Percentiles rank a stretch among this genome's conserved stretches.
phyloP scores from a whole-genome alignment of 2,329 filamentous ascomycete species.

The Clarireedia monteithiana region DNA sequence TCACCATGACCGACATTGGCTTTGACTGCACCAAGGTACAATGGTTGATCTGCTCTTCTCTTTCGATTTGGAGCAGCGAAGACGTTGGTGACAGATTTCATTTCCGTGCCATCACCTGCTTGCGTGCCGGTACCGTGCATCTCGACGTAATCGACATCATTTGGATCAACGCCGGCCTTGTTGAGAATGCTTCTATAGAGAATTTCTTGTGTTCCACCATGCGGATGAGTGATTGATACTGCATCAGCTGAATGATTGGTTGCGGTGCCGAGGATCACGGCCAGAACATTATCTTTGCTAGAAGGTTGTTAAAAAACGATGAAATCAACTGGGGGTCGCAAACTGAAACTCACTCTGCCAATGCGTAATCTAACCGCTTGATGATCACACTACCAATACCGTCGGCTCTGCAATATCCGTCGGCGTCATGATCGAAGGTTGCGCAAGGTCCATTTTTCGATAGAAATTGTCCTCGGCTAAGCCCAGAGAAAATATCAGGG shows the following conservation, averaged over 20 bases:
- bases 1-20: conserved; percentile 31
- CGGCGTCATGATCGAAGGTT: conserved; percentile 39
- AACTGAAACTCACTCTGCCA: conserved; percentile 22
- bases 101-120: conserved; percentile 75
- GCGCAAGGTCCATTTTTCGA: conserved; percentile 38
- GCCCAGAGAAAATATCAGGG: conserved; percentile 26
- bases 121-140: conserved; percentile 89
- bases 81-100: conserved; percentile 63
- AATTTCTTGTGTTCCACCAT: conserved; percentile 67
- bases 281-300: conserved; percentile 43
- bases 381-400: conserved; percentile 41
- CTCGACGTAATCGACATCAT: conserved; percentile 75
- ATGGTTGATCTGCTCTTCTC: conserved; percentile 32
- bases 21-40: conserved; percentile 38
- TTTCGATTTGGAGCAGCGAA: conserved; percentile 32
- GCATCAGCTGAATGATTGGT: conserved; percentile 80
- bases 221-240: conserved; percentile 77
- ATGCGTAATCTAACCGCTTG: conserved; percentile 42
- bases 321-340: not conserved
- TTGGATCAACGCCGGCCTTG: conserved; percentile 65
- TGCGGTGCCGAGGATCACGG: conserved; percentile 57
- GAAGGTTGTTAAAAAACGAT: not conserved
- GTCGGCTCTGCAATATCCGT: conserved; percentile 48
- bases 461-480: conserved; percentile 27
- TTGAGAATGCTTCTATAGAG: conserved; percentile 64